Evolutionary conservation across 1,139 yeast genomes (phyloP).

Genomic region (Lodderomyces theae): DNA sequence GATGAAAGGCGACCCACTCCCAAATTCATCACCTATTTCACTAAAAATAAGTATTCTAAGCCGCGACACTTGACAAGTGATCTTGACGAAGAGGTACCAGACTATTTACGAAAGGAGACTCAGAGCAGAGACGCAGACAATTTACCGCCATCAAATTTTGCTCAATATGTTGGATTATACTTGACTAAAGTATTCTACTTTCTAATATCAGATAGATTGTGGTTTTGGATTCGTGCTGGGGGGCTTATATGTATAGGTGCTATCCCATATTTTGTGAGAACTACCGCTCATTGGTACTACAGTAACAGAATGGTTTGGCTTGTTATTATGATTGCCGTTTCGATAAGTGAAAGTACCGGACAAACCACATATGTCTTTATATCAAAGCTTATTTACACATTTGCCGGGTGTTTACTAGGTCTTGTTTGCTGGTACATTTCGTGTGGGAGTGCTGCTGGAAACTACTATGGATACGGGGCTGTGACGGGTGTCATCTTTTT

Average conservation of each 20-base stretch:
- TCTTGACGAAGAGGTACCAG: conserved; percentile 13
- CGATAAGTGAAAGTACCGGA: conserved; percentile 34
- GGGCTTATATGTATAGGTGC: conserved; percentile 25
- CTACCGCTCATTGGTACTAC: conserved; percentile 34
- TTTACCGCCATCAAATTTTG: conserved; percentile 23
- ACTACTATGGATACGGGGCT: conserved; percentile 31
- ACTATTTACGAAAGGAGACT: conserved; percentile 17
- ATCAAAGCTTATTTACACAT: conserved; percentile 28
- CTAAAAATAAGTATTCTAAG: conserved; percentile 16
- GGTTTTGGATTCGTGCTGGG: conserved; percentile 35
- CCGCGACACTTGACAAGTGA: conserved; percentile 14
- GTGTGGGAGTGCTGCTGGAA: conserved; percentile 30
- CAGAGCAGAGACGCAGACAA: conserved; percentile 31
- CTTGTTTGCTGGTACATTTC: conserved; percentile 40
- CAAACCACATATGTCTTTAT: conserved; percentile 30
- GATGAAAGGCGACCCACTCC: conserved; percentile 30
- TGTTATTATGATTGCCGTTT: conserved; percentile 34
- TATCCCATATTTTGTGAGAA: conserved; percentile 27
- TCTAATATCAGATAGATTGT: conserved; percentile 22
- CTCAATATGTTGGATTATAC: conserved; percentile 22
- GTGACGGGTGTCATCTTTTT: conserved; percentile 30
- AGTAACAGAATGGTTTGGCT: conserved; percentile 31
- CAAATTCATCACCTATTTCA: conserved; percentile 21
- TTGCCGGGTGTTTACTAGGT: conserved; percentile 33
- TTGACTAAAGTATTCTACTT: conserved; percentile 17